Evolutionary conservation across 2,329 filamentous ascomycete genomes (phyloP).

Genomic region (Ophiognomonia clavigignenti-juglandacearum): DNA sequence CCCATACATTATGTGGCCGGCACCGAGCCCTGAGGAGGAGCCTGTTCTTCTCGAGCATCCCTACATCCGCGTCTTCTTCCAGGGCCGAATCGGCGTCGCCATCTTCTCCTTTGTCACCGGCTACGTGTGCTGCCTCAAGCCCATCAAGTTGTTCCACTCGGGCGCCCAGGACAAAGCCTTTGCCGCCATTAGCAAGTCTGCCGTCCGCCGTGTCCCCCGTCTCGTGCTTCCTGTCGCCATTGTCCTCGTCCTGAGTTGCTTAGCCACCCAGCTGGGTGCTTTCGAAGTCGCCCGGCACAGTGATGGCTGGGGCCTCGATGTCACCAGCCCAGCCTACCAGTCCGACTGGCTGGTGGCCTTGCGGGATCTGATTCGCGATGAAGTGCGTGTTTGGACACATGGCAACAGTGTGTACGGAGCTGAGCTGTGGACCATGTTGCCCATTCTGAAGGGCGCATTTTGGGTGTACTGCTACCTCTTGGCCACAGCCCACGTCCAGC

Average conservation of each 20-base stretch:
- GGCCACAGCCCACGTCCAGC: conserved; percentile 14
- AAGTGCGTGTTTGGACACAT: conserved; percentile 14
- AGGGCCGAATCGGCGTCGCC: conserved; percentile 16
- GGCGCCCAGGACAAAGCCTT: conserved; percentile 16
- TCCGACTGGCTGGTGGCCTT: conserved; percentile 12
- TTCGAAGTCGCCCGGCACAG: conserved; percentile 14
- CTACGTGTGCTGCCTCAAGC: conserved; percentile 14
- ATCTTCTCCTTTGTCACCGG: conserved; percentile 17
- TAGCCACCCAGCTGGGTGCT: conserved; percentile 14
- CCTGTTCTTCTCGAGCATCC: conserved; percentile 12
- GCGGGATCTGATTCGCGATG: conserved; percentile 8
- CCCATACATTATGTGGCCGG: conserved; percentile 15
- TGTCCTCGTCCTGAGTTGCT: conserved; percentile 12
- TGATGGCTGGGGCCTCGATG: conserved; percentile 13
- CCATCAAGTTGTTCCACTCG: conserved; percentile 11
- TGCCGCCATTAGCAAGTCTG: conserved; percentile 15
- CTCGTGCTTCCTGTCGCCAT: conserved; percentile 14
- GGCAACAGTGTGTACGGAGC: conserved; percentile 15
- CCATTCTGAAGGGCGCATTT: conserved; percentile 17
- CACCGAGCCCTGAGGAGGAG: conserved; percentile 9
- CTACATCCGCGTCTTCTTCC: conserved; percentile 14
- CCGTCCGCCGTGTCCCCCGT: conserved; percentile 15
- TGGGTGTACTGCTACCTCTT: conserved; percentile 16
- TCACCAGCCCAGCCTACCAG: conserved; percentile 10
- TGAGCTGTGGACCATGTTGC: conserved; percentile 17